These are phyloP conservation scores for Carpinus viminea DNA, from an alignment of 306 rosid genomes.

Conservation along the genomic window DNA sequence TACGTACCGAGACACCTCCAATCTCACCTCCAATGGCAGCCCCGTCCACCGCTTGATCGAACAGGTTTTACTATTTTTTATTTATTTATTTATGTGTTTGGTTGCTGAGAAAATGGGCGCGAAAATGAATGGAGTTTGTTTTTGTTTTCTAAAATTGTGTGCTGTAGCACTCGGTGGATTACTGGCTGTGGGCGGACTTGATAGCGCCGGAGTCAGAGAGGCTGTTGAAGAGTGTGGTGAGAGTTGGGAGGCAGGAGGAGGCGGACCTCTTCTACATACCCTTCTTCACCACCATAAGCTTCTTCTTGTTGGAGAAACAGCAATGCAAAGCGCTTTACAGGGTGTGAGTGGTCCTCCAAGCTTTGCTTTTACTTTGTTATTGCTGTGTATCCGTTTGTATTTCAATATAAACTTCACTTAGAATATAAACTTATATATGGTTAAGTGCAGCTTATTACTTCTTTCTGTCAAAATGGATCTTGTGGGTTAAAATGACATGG, in stretches of 20 bases:
- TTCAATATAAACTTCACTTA: not conserved
- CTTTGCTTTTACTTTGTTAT: constrained; percentile 18
- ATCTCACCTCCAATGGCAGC: constrained; percentile 94
- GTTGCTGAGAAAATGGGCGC: not conserved
- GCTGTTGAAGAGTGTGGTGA: constrained; percentile 61
- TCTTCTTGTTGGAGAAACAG: constrained; percentile 90
- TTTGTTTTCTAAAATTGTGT: not conserved
- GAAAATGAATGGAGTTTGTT: not conserved
- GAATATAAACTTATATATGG: not conserved
- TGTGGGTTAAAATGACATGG: too few species aligned
- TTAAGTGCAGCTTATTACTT: too few species aligned
- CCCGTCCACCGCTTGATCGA: constrained; percentile 95
- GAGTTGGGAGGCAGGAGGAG: constrained; percentile 77
- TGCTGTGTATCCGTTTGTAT: not conserved
- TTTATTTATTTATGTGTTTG: not conserved
- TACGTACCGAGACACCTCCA: constrained; percentile 62
- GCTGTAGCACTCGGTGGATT: constrained; percentile 85
- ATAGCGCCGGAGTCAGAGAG: constrained; percentile 77
- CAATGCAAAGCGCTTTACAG: constrained; percentile 98
- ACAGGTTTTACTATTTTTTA: constrained; percentile 49
- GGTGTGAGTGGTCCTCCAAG: constrained; percentile 92
- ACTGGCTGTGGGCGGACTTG: constrained; percentile 95
- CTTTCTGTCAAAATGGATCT: too few species aligned
- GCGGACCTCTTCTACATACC: constrained; percentile 95
- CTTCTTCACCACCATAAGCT: constrained; percentile 93